phyloP scores from a whole-genome alignment of 1,284 basidiomycete genomes.

The Anthracocystis setariae region DNA sequence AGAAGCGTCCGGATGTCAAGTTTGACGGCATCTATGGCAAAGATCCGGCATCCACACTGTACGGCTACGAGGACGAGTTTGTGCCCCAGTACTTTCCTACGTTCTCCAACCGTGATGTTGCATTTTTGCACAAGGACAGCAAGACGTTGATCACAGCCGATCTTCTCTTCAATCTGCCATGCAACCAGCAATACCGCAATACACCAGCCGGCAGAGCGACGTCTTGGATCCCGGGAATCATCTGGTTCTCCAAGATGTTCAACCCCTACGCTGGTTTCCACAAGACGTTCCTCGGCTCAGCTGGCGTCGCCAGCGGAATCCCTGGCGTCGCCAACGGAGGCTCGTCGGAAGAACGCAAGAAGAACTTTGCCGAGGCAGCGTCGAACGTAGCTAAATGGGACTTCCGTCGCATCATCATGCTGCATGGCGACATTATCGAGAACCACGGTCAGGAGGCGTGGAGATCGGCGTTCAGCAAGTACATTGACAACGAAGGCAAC shows the following conservation, averaged over 20 bases:
- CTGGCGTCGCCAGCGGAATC: conserved; percentile 37
- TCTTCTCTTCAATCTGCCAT: conserved; percentile 87
- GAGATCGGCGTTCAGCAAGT: conserved; percentile 65
- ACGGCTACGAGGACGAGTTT: conserved; percentile 58
- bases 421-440: conserved; percentile 91
- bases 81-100: conserved; percentile 76
- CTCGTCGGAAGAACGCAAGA: conserved; percentile 66
- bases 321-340: conserved; percentile 42
- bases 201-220: conserved; percentile 37
- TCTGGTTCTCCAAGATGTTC: conserved; percentile 46
- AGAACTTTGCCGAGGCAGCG: conserved; percentile 70
- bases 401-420: conserved; percentile 88
- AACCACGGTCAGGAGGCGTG: conserved; percentile 78
- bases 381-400: conserved; percentile 82
- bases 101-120: conserved; percentile 85
- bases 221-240: conserved; percentile 54
- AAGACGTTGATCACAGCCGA: conserved; percentile 87
- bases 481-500: conserved; percentile 47
- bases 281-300: conserved; percentile 42
- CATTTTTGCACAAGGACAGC: conserved; percentile 82
- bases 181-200: conserved; percentile 76
- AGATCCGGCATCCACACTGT: conserved; percentile 33
- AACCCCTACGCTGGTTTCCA: conserved; percentile 44
- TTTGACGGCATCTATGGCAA: conserved; percentile 66
- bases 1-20: conserved; percentile 69